A percentile compares a stretch with the other conserved stretches of the same genome.
These are phyloP conservation scores for Ceraceosorus guamensis DNA, from an alignment of 1,284 basidiomycete genomes.

Conservation along the genomic window DNA sequence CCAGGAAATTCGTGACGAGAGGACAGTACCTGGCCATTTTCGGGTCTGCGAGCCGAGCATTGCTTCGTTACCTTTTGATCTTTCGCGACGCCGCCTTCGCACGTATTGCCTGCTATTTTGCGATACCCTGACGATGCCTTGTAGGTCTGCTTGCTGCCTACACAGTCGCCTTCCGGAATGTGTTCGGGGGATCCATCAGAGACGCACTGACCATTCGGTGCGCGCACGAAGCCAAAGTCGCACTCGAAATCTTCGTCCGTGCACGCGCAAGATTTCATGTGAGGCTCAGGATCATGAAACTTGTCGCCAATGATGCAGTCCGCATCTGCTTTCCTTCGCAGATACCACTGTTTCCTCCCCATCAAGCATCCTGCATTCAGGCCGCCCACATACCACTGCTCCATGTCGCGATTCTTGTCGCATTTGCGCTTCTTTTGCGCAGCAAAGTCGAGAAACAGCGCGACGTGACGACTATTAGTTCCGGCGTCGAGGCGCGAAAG, in stretches of 20 bases:
- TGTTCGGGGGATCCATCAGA: conserved; percentile 72
- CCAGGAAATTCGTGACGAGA: conserved; percentile 62
- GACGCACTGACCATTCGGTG: conserved; percentile 63
- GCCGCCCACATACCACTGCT: conserved; percentile 81
- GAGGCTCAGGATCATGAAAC: conserved; percentile 51
- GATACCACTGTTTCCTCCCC: conserved; percentile 97
- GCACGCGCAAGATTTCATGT: conserved; percentile 77
- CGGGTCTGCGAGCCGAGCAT: conserved; percentile 57
- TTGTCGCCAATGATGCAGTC: conserved; percentile 89
- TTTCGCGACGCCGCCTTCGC: conserved; percentile 59
- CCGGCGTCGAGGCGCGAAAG: conserved; percentile 62
- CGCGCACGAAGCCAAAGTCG: conserved; percentile 78
- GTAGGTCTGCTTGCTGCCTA: conserved; percentile 59
- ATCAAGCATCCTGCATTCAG: conserved; percentile 63
- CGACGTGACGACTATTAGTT: conserved; percentile 61
- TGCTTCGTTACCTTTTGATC: conserved; percentile 66
- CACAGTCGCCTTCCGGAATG: conserved; percentile 72
- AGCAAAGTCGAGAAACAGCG: conserved; percentile 78
- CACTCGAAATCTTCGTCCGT: conserved; percentile 86
- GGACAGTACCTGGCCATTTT: conserved; percentile 42
- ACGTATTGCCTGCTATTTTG: conserved; percentile 86
- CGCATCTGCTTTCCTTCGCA: conserved; percentile 70
- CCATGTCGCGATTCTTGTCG: conserved; percentile 61
- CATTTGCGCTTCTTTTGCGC: conserved; percentile 62
- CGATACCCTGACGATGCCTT: conserved; percentile 84